A percentile compares a stretch with the other conserved stretches of the same genome.
Evolutionary conservation across 495 filamentous ascomycete genomes (phyloP).

Genomic region (Daldinia loculata): DNA sequence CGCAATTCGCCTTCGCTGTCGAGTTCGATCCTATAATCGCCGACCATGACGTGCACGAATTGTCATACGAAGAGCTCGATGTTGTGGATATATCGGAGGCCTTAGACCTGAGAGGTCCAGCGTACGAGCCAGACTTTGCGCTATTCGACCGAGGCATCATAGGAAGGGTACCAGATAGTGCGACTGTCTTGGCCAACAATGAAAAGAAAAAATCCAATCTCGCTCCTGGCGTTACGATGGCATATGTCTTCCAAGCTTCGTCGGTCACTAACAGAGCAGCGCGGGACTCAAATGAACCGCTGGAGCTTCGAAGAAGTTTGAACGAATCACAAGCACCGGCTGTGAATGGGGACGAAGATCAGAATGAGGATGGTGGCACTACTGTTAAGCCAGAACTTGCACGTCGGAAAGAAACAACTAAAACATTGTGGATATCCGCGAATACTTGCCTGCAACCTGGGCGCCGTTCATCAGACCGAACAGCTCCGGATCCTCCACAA

Average conservation of each 20-base stretch:
- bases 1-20: slow-evolving; percentile 67
- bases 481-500: slow-evolving; percentile 65
- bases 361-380: slow-evolving; percentile 7
- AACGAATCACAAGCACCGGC: slow-evolving; percentile 29
- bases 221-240: slow-evolving; percentile 59
- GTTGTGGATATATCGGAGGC: slow-evolving; percentile 30
- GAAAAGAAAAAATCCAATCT: slow-evolving; percentile 63
- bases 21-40: slow-evolving; percentile 50
- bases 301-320: slow-evolving; percentile 35
- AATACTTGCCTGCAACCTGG: slow-evolving; percentile 81
- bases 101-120: slow-evolving; percentile 35
- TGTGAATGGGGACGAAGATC: slow-evolving; percentile 20
- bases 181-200: slow-evolving; percentile 69
- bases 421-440: slow-evolving; percentile 76
- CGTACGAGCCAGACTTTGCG: slow-evolving; percentile 67
- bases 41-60: slow-evolving; percentile 47
- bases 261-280: slow-evolving; percentile 37
- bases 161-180: slow-evolving; percentile 62
- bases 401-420: slow-evolving; percentile 46
- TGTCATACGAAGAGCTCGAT: slow-evolving; percentile 42
- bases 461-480: slow-evolving; percentile 53
- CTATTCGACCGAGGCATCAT: slow-evolving; percentile 68
- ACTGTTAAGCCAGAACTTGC: slow-evolving; percentile 25
- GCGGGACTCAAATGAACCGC: slow-evolving; percentile 13
- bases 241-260: slow-evolving; percentile 49